Percentiles rank a stretch among this genome's conserved stretches.
These are phyloP conservation scores for Artomyces pyxidatus DNA, from an alignment of 768 basidiomycete species.

Conservation along the genomic window DNA sequence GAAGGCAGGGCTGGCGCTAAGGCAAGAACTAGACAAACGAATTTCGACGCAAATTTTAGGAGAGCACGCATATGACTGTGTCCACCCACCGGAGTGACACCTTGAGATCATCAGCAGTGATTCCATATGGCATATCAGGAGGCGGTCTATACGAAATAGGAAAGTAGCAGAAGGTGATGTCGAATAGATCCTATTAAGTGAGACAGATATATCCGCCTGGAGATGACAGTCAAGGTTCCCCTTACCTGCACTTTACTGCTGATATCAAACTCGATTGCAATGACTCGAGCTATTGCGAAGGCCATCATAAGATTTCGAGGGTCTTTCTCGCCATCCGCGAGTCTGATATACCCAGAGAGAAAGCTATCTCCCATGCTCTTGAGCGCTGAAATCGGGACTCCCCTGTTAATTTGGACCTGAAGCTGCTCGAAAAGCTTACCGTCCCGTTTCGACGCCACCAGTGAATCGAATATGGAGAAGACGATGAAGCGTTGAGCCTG, in stretches of 20 bases:
- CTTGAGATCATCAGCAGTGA: conserved; percentile 82
- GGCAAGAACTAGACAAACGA: conserved; percentile 42
- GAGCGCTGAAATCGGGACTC: too few relatives aligned
- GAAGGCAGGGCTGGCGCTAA: conserved; percentile 74
- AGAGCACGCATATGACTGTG: not conserved
- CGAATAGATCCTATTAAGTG: conserved; percentile 69
- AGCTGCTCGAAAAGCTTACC: too few relatives aligned
- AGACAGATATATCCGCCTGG: not conserved
- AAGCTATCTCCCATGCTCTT: conserved; percentile 69
- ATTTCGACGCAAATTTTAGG: too few relatives aligned
- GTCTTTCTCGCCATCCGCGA: conserved; percentile 97
- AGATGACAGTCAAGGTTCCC: not conserved
- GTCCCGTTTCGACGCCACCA: conserved; percentile 64
- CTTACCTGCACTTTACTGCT: conserved; percentile 67
- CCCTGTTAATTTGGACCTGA: too few relatives aligned
- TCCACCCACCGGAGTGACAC: conserved; percentile 49
- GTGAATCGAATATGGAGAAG: conserved; percentile 70
- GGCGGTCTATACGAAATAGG: conserved; percentile 95
- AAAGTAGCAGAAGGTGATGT: conserved; percentile 96
- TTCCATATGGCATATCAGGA: conserved; percentile 88
- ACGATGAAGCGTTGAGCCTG: conserved; percentile 79
- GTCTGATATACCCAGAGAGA: conserved; percentile 58
- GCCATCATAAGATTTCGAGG: conserved; percentile 88
- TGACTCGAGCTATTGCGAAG: conserved; percentile 80
- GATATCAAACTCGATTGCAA: conserved; percentile 85